Base-by-base conservation (phyloP, 352 stramenopile species). In the Phytopythium delawarense region DNA sequence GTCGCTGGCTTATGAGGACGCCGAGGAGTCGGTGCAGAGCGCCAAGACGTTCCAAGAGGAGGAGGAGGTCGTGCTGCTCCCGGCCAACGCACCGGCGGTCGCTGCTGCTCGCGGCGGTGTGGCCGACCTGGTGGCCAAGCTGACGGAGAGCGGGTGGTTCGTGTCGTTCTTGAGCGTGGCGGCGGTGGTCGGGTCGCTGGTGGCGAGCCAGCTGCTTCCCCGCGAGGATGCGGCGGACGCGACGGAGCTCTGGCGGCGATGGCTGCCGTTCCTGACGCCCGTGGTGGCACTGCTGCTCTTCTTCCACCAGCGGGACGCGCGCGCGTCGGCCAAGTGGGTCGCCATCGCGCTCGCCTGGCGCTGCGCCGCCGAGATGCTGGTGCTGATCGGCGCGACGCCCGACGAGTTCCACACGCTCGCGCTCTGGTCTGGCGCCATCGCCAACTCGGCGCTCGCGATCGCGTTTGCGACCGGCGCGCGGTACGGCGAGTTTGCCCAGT, bases 331-430 rank as follows among this genome's bases (percentile, higher is more conserved):
- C 23, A 93, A 89, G 71, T 95, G 86, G 86, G 75, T 93, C 46
- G 86, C 86, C 11, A 90, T 91, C 66, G 78, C 79, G 44, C 71
- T 95, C n/a, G 69, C 79, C 11, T 95, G 86, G 86, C 82, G 86
- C 56, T 68, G 75, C 53, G 81, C 86, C 25, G 81, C 76, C 9
- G 86, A 95, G 62, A 59, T 91, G 40, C 71, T 92, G 13, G 64
- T 92, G 51, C 65, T 91, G 53, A 74, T 93, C 56, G 77, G 78
- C 56, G 42, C 48, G 30, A 73, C 63, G 16, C 67, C 70, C 0
- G 54, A 72, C 55, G 73, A 90, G 44, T 90, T 87, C 51, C 61
- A 70, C 28, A 71, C 64, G 53, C 67, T 91, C 50, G 71, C 72
- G 28, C 62, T 76, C 39, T 62, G 66, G 13, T 73, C 74, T 9